Conservation (phyloP, 352 stramenopile genomes). For the Blastocystis sp. region DNA sequence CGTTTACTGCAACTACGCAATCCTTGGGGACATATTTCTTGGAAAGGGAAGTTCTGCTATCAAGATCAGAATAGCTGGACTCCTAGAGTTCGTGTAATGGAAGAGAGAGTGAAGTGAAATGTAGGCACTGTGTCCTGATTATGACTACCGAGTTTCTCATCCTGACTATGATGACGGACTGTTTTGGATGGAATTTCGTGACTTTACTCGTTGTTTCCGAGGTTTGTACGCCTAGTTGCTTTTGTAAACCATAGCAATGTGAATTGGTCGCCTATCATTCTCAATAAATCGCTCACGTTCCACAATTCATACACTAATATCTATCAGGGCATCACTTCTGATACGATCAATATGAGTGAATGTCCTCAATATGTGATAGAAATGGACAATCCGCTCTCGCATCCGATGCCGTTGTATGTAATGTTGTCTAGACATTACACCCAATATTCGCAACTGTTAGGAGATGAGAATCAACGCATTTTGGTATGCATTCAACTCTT, state of each 20-base stretch:
- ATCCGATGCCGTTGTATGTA: conserved; percentile 74
- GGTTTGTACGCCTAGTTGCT: conserved; percentile 69
- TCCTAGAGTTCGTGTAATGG: conserved; percentile 64
- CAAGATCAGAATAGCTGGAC: conserved; percentile 67
- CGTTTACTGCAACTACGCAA: conserved; percentile 87
- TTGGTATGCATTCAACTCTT: background rate
- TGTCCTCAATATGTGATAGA: conserved; percentile 85
- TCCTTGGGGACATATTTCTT: conserved; percentile 72
- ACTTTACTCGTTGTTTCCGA: conserved; percentile 81
- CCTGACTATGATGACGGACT: conserved; percentile 76
- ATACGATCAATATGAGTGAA: conserved; percentile 81
- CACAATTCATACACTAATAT: conserved; percentile 76
- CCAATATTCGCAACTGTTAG: conserved; percentile 65
- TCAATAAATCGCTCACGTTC: conserved; percentile 67
- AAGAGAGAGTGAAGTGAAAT: conserved; percentile 66
- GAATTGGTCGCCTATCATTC: conserved; percentile 87
- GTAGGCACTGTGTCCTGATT: conserved; percentile 60
- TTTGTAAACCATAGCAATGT: conserved; percentile 67
- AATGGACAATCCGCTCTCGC: conserved; percentile 68
- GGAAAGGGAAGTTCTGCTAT: conserved; percentile 75
- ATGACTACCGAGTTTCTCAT: background rate
- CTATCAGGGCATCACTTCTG: conserved; percentile 74
- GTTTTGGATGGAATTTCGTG: conserved; percentile 89
- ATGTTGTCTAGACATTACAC: conserved; percentile 84
- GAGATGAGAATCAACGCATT: background rate